These are phyloP conservation scores for Penicillium polonicum DNA, from an alignment of 2,329 filamentous ascomycete species.

Conservation along the genomic window DNA sequence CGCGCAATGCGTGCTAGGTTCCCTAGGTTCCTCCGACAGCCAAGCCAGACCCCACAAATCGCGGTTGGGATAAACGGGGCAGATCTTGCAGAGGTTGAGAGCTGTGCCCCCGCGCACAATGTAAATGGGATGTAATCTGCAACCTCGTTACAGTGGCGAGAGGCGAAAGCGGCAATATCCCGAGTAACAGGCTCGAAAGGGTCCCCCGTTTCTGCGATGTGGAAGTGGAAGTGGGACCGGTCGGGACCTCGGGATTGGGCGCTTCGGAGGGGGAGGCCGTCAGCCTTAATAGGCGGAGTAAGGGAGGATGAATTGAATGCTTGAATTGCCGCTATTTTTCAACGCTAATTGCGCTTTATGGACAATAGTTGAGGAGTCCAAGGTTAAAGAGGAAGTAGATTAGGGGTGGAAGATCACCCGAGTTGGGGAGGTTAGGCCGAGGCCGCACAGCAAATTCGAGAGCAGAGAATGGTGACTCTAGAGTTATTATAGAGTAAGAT, in stretches of 20 bases:
- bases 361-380: conserved; percentile 19
- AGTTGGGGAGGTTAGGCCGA: not conserved
- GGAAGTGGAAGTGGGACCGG: conserved; percentile 17
- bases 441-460: no score
- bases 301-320: not conserved
- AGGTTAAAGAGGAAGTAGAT: not conserved
- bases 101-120: not conserved
- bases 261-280: conserved; percentile 19
- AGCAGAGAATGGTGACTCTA: no score
- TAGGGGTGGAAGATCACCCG: not conserved
- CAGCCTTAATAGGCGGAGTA: conserved; percentile 18
- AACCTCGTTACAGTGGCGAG: not conserved
- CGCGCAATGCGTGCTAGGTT: conserved; percentile 1
- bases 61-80: conserved; percentile 1
- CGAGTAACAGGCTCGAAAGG: conserved; percentile 6
- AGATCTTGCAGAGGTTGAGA: conserved; percentile 4
- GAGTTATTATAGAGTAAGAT: no score
- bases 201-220: conserved; percentile 18
- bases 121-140: not conserved
- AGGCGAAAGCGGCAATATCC: conserved; percentile 7
- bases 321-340: not conserved
- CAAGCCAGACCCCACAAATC: conserved; percentile 4
- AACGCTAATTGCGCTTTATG: not conserved
- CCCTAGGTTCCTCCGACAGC: not conserved
- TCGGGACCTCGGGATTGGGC: conserved; percentile 21